phyloP scores from a whole-genome alignment of 768 basidiomycete species.

The Favolaschia claudopus region DNA sequence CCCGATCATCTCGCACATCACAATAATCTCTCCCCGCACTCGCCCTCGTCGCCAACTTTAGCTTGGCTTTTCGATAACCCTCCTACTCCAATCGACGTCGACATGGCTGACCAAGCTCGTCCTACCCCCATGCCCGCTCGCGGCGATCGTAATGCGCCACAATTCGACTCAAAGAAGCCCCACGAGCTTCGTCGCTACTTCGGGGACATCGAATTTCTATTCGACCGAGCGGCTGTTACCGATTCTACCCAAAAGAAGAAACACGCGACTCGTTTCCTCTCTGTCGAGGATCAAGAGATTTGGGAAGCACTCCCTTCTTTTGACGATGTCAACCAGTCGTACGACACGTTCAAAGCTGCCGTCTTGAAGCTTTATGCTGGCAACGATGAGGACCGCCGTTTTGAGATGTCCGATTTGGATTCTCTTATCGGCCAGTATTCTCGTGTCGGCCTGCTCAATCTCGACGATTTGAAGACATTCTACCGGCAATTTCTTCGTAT shows the following conservation, averaged over 20 bases:
- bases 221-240: slow-evolving; percentile 5
- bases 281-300: slow-evolving; percentile 20
- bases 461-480: slow-evolving; percentile 26
- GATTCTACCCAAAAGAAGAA: slow-evolving; percentile 20
- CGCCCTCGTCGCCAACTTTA: not conserved
- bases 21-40: not conserved
- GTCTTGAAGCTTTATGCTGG: slow-evolving; percentile 33
- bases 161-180: slow-evolving; percentile 25
- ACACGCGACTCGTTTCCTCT: slow-evolving; percentile 16
- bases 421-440: slow-evolving; percentile 27
- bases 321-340: slow-evolving; percentile 12
- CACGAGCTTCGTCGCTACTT: slow-evolving; percentile 28
- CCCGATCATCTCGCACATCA: not conserved
- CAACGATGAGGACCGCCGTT: slow-evolving; percentile 22
- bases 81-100: not conserved
- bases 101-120: not conserved
- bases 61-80: not conserved
- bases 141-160: slow-evolving; percentile 26
- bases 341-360: slow-evolving; percentile 30
- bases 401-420: slow-evolving; percentile 30
- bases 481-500: slow-evolving; percentile 30
- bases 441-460: slow-evolving; percentile 19
- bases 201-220: slow-evolving; percentile 20
- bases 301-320: slow-evolving; percentile 27
- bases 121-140: slow-evolving; percentile 21